Evolutionary conservation across 352 stramenopile species (phyloP).

Genomic region (Pythium insidiosum): DNA sequence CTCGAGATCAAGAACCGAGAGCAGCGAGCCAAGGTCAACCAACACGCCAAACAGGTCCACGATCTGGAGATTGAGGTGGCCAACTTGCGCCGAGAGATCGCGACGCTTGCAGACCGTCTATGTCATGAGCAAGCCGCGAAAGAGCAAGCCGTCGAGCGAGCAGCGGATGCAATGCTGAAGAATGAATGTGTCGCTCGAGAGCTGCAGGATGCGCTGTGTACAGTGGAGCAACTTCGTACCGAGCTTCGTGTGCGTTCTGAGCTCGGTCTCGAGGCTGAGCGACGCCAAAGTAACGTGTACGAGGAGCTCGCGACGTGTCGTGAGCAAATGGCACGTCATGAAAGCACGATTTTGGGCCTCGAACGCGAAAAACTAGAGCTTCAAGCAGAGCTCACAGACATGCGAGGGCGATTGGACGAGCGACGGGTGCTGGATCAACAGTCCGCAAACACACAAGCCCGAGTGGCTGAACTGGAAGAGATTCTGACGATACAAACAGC

Average conservation of each 20-base stretch:
- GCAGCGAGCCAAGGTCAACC: constrained; percentile 17
- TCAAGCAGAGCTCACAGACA: constrained; percentile 2
- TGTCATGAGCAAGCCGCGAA: constrained; percentile 15
- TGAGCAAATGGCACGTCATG: not conserved
- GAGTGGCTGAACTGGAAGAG: constrained; percentile 4
- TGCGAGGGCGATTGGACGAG: constrained; percentile 3
- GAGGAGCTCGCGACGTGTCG: not conserved
- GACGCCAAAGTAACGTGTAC: constrained; percentile 1
- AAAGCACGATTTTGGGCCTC: constrained; percentile 5
- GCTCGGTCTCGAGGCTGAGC: not conserved
- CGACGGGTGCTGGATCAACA: too few relatives aligned
- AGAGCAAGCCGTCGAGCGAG: constrained; percentile 31
- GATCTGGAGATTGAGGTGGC: constrained; percentile 6
- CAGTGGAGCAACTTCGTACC: not conserved
- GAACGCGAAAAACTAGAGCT: constrained; percentile 2
- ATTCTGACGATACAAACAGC: constrained; percentile 14
- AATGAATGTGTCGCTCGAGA: constrained; percentile 7
- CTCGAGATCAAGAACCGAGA: constrained; percentile 27
- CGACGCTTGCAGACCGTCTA: constrained; percentile 6
- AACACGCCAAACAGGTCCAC: constrained; percentile 10
- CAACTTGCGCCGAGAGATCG: not conserved
- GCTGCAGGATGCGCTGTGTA: constrained; percentile 5
- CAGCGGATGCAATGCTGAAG: constrained; percentile 23
- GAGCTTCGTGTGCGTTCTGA: constrained; percentile 9
- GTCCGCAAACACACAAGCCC: not conserved